Base-by-base conservation (phyloP, 2,329 filamentous ascomycete species). In the Aspergillus sp. region DNA sequence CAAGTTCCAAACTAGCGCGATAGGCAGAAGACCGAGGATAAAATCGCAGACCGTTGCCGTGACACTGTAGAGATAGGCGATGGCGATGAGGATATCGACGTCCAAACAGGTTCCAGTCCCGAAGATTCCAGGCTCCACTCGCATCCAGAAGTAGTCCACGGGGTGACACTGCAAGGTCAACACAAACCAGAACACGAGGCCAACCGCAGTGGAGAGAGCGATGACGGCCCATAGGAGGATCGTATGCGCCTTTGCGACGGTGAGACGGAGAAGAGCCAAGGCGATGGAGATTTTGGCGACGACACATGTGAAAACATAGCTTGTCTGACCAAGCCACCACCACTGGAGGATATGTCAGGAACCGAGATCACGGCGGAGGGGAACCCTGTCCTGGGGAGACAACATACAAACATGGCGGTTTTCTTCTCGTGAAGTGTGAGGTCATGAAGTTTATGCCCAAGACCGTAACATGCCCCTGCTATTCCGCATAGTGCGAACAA, bases 261-360 rank as follows among this genome's bases (percentile, higher is more conserved):
- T 78, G 17, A 84, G 71, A 46, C 80, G 76, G 13, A 82, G 74
- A 41, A 83, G 74, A 54, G 82, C 81, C n/a, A 81, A 67, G 4
- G 74, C 78, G 47, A 83, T 78, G 1, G 80, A 77, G 34, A 81
- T 70, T 53, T 81, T 81, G 43, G 80, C 71, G 11, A 77, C 62
- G 36, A 75, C 71, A 19, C 73, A 79, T 4, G 74, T 71, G 50
- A 79, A 64, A 6, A 78, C 74, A 62, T 83, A 84, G 56, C 77
- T 76, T n/a, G 79, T 67, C 59, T 83, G 80, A 57, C 78, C 80
- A n/a, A 83, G 72, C 69, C 78, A 83, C 79, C 79, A 83, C 65
- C 67, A 72, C 69, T 71, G 17, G 40, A 16, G 19, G 11, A 25
- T 19, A 6, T 17, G 43, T 21, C 7, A 32, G 25, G 21, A 16